Evolutionary conservation across 1,284 basidiomycete species (phyloP).

Genomic region (Pascua sp.): DNA sequence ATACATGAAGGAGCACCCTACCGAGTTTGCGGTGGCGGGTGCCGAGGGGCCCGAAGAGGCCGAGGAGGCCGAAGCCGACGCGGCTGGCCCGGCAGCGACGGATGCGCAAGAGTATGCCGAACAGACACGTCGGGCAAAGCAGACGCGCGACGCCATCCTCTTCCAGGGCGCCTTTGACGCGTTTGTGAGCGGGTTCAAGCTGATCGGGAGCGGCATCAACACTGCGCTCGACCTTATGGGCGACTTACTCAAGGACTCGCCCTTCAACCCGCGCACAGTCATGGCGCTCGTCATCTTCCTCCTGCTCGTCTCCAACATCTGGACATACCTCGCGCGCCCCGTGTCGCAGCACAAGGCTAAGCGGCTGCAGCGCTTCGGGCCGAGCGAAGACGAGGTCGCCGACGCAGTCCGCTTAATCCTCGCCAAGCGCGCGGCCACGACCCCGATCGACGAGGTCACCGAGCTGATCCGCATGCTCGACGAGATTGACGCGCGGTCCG

Average conservation of each 20-base stretch:
- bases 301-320: conserved; percentile 67
- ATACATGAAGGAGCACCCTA: conserved; percentile 82
- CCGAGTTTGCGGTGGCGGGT: conserved; percentile 84
- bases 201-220: conserved; percentile 63
- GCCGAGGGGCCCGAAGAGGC: too few relatives aligned
- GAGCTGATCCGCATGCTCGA: conserved; percentile 35
- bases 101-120: conserved; percentile 44
- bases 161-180: conserved; percentile 84
- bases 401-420: conserved; percentile 32
- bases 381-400: conserved; percentile 25
- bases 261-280: conserved; percentile 51
- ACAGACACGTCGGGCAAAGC: conserved; percentile 26
- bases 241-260: conserved; percentile 64
- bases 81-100: conserved; percentile 13
- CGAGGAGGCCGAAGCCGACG: conserved; percentile 16
- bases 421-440: conserved; percentile 10
- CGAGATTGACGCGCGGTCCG: conserved; percentile 27
- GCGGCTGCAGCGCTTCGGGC: conserved; percentile 14
- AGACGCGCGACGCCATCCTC: conserved; percentile 54
- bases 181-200: conserved; percentile 64
- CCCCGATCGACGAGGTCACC: conserved; percentile 25
- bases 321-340: conserved; percentile 37
- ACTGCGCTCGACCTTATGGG: conserved; percentile 57
- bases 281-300: conserved; percentile 67
- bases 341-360: conserved; percentile 19